A percentile compares a stretch with the other conserved stretches of the same genome.
These are phyloP conservation scores for Pythium vanterpoolii DNA, from an alignment of 352 stramenopile species.

Conservation along the genomic window DNA sequence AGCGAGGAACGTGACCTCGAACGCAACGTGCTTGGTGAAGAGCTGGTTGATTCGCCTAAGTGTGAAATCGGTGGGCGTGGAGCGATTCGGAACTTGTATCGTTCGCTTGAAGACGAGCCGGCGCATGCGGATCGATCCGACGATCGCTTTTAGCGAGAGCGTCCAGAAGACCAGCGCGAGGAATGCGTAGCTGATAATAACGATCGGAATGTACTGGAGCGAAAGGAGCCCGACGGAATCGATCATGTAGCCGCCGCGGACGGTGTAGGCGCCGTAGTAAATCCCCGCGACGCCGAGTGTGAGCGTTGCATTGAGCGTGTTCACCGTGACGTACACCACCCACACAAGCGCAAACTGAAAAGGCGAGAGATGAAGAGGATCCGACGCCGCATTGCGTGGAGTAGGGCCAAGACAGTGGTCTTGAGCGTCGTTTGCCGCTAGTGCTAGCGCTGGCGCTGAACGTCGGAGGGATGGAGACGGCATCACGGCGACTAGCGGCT, in stretches of 20 bases:
- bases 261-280: constrained; percentile 8
- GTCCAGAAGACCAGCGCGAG: constrained; percentile 9
- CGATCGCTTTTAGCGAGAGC: background rate
- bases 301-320: background rate
- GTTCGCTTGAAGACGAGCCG: background rate
- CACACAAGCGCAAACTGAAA: constrained; percentile 3
- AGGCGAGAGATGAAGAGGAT: background rate
- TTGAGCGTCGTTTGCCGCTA: background rate
- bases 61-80: background rate
- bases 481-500: background rate
- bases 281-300: constrained; percentile 1
- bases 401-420: background rate
- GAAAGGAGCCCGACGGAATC: constrained; percentile 11
- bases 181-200: constrained; percentile 3
- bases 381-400: no score
- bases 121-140: constrained; percentile 2
- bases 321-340: constrained; percentile 2
- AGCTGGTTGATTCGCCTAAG: background rate
- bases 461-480: background rate
- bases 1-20: constrained; percentile 17
- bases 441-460: background rate
- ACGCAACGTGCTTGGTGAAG: background rate
- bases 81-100: background rate
- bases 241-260: constrained; percentile 20
- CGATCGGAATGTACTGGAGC: constrained; percentile 6